Evolutionary conservation across 441 rosid genomes (phyloP).

Genomic region (Erodium texanum): DNA sequence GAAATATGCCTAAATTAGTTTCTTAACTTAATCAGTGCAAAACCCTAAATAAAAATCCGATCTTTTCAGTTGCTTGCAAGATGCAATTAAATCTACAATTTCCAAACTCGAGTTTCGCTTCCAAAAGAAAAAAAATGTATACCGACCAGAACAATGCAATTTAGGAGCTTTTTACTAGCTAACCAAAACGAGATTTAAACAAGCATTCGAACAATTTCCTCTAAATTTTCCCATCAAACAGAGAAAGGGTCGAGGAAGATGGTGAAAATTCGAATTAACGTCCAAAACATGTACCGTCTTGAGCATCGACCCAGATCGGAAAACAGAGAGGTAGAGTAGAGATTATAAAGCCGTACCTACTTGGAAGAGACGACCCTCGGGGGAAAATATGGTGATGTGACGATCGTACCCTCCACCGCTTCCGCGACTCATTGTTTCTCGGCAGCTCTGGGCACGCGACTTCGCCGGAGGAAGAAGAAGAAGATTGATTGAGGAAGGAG

Average conservation of each 20-base stretch:
- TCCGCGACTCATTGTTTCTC: constrained; percentile 62
- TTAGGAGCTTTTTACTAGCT: not conserved
- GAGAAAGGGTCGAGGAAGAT: not conserved
- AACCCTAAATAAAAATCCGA: not conserved
- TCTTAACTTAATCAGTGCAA: not conserved
- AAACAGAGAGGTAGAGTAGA: not conserved
- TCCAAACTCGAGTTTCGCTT: not conserved
- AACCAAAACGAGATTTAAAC: not conserved
- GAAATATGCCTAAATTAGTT: not conserved
- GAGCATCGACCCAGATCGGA: not conserved
- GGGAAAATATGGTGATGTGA: constrained; percentile 94
- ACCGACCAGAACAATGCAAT: not conserved
- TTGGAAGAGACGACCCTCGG: constrained; percentile 98
- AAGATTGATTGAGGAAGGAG: not conserved
- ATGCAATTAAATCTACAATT: not conserved
- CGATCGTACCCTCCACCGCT: constrained; percentile 98
- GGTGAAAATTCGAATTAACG: not conserved
- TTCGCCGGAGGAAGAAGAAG: not conserved
- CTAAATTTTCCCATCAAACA: not conserved
- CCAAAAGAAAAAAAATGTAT: not conserved
- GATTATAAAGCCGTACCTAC: constrained; percentile 47
- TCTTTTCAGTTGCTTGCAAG: not conserved
- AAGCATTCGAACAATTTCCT: not conserved
- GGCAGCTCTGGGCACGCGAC: not conserved
- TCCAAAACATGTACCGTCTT: not conserved